Evolutionary conservation across 1,139 yeast species (phyloP).

Genomic region (Torulaspora globosa): DNA sequence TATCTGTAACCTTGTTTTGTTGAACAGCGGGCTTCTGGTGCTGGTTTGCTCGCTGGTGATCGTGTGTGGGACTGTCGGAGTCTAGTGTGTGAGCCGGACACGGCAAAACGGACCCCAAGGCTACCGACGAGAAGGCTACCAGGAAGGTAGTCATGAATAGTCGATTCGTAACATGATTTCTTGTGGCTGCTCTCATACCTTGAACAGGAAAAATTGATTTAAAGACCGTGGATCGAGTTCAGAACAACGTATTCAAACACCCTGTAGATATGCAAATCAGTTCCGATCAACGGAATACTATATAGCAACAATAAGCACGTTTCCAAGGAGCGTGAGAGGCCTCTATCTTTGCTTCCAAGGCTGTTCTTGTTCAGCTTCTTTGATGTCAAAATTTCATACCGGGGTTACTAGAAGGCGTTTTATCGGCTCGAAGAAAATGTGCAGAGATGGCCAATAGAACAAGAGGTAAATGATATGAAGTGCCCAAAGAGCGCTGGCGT

Average conservation of each 20-base stretch:
- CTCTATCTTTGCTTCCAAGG: neutral
- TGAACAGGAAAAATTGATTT: neutral
- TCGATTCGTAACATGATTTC: conserved; percentile 39
- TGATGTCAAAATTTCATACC: neutral
- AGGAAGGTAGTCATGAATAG: conserved; percentile 41
- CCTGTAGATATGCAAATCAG: neutral
- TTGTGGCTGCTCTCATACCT: conserved; percentile 37
- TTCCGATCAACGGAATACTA: neutral
- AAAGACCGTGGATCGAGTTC: neutral
- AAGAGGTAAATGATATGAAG: neutral
- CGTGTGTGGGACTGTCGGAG: conserved; percentile 34
- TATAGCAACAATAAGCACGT: neutral
- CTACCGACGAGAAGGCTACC: conserved; percentile 41
- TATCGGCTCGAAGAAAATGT: conserved; percentile 7
- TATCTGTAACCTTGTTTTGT: neutral
- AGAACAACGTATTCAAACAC: neutral
- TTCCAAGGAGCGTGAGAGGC: neutral
- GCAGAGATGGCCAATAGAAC: conserved; percentile 5
- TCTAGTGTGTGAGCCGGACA: conserved; percentile 43
- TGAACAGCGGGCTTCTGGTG: neutral
- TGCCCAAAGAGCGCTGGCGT: neutral
- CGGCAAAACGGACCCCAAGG: conserved; percentile 40
- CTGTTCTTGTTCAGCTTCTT: neutral
- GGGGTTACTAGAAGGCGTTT: neutral
- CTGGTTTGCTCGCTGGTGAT: conserved; percentile 11